Evolutionary conservation across 1,284 basidiomycete genomes (phyloP), one percentile per base, ranked within the genome.

Genomic region (Meripilus lineatus): DNA sequence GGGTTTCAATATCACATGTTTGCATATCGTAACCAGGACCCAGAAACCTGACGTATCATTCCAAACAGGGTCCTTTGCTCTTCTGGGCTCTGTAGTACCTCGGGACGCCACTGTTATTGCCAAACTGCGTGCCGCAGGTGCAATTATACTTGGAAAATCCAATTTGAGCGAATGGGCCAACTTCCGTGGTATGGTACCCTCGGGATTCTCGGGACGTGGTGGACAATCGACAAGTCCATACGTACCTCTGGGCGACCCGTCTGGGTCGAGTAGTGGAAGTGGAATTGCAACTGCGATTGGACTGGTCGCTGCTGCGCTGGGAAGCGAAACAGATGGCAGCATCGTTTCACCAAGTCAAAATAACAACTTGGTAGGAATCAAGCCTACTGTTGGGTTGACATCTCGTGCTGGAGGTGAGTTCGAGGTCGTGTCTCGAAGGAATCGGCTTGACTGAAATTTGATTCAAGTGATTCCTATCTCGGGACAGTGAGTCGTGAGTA

Each of bases 131-230:
- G 67, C 65, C 35, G 83, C 83, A 3, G 84, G 84, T 3, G 83
- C 83, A 1, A 78, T 88, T 50, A 68, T 87, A 14, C 65, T 87
- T 20, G 81, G 78, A n/a, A 83, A 84, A 56, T 68, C 79, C n/a
- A 79, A 75, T 51, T 62, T 81, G 23, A 81, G 77, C 1, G 81
- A 84, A 57, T 82, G 72, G 62, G 72, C 81, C 1, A 67, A 81
- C 53, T 78, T 74, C 50, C 66, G 82, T 34, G 81, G 81, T 1
- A 60, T 66, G 15, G 48, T 77, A 4, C 66, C 79, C 0, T 77
- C 74, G 4, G 84, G 83, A 4, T 87, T 75, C 70, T 83, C 79
- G 18, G 81, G 77, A 13, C 70, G 81, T 7, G 81, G 81, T 3
- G 82, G 83, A 1, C 83, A 86, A 58, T 63, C 68, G 4, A 76